Base-by-base conservation (phyloP, 2,329 filamentous ascomycete genomes). In the Hymenoscyphus fructigenus region DNA sequence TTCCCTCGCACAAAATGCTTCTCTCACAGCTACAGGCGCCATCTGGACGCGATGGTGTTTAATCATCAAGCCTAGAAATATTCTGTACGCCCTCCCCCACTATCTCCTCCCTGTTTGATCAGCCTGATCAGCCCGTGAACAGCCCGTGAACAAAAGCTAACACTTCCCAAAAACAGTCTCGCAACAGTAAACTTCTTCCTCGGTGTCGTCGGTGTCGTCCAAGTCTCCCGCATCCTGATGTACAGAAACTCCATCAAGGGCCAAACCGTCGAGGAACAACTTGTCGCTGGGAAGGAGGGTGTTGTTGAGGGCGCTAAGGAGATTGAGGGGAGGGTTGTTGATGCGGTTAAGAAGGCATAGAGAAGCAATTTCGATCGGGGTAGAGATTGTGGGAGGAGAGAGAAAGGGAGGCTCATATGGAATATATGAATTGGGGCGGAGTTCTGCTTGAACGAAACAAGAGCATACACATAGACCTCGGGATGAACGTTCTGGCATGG, bases 11-110 rank as follows among this genome's bases (percentile, higher is more conserved):
- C 93, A 97, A 81, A 99, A 98, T 82, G 83, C 84, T 60, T 94
- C 95, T 66, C 86, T 99, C 72, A 95, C 92, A 76, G 88, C 88
- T 73, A 99, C 95, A 10, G 95, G 95, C 71, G 80, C 91, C 70
- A 99, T 99, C 85, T 99, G 95, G 95, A 99, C 95, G 57, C 88
- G 95, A 71, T 99, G 95, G 95, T 99, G 95, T 84, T 85, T 98
- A 77, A 91, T 99, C 79, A 99, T 99, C 81, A 93, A 88, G 79
- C 95, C 95, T 65, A 88, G 88, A 80, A 99, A 99, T 84, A 82
- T 93, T 75, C 90, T 97, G 89, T 92, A 82, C 58, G 88, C 81
- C 41, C 12, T 32, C 20, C 47, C 60, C 36, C 26, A 2, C 50
- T n/a, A n/a, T n/a, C n/a, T n/a, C n/a, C n/a, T n/a, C n/a, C n/a